Evolutionary conservation across 2,329 filamentous ascomycete genomes (phyloP).

Genomic region (Neocatenulostroma microsporum): DNA sequence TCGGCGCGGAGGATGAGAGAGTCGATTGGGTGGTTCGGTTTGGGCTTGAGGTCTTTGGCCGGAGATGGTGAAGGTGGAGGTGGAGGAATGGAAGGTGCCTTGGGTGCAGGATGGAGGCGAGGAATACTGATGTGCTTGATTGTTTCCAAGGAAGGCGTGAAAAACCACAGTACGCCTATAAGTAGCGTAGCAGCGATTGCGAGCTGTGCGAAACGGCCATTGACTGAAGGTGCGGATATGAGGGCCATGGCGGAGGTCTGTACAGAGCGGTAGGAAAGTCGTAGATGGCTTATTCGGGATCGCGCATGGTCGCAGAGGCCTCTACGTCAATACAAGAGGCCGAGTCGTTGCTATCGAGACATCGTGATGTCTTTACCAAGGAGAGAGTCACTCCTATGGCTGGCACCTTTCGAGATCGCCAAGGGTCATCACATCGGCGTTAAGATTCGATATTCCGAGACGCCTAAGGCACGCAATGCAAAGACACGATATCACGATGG

Average conservation of each 20-base stretch:
- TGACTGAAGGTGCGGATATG: constrained; percentile 23
- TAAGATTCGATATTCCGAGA: neutral
- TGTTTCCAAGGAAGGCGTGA: constrained; percentile 16
- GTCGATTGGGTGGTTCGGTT: constrained; percentile 33
- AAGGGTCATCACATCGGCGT: too few species aligned
- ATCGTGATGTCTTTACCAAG: neutral
- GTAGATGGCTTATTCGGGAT: neutral
- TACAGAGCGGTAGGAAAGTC: neutral
- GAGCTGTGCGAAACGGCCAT: constrained; percentile 26
- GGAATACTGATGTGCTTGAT: constrained; percentile 15
- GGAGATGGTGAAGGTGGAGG: neutral
- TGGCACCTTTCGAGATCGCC: too few species aligned
- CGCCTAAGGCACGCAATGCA: too few species aligned
- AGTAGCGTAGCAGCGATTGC: constrained; percentile 18
- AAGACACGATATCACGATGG: too few species aligned
- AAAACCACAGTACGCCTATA: constrained; percentile 16
- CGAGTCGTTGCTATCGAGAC: neutral
- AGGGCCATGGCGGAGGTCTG: constrained; percentile 10
- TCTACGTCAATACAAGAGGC: constrained; percentile 1
- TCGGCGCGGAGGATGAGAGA: constrained; percentile 31
- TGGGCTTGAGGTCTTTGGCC: constrained; percentile 8
- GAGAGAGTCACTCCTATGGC: neutral
- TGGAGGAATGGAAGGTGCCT: neutral
- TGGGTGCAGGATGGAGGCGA: neutral
- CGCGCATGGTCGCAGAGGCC: constrained; percentile 1